Evolutionary conservation across 2,329 filamentous ascomycete genomes (phyloP).

Genomic region (Trichoderma cornu-damae): DNA sequence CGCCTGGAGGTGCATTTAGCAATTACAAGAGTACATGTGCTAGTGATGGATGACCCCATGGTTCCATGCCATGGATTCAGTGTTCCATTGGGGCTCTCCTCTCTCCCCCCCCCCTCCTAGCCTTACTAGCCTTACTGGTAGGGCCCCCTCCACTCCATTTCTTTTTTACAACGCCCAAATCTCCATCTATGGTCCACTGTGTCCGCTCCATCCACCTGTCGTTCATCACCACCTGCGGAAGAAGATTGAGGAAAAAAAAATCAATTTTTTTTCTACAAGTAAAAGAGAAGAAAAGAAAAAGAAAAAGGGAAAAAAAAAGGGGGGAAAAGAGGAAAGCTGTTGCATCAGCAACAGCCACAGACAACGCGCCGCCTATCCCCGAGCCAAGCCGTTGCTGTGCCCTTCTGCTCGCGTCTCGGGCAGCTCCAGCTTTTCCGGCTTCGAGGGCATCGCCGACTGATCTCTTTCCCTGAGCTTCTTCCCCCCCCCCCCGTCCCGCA

Average conservation of each 20-base stretch:
- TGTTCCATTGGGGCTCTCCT: slow-evolving; percentile 10
- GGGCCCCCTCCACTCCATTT: slow-evolving; percentile 6
- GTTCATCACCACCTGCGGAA: background rate
- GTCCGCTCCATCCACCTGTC: background rate
- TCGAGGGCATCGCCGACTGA: slow-evolving; percentile 4
- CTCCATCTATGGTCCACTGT: slow-evolving; percentile 15
- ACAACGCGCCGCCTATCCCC: too few species aligned
- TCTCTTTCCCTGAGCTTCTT: background rate
- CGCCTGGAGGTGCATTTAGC: slow-evolving; percentile 1
- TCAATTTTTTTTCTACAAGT: too few species aligned
- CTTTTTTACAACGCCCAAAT: slow-evolving; percentile 15
- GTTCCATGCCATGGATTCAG: slow-evolving; percentile 1
- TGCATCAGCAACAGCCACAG: background rate
- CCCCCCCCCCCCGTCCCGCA: slow-evolving; percentile 14
- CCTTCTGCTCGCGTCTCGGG: background rate
- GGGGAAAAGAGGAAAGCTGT: background rate
- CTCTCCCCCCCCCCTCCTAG: too few species aligned
- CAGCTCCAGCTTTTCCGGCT: slow-evolving; percentile 9
- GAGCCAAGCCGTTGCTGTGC: too few species aligned
- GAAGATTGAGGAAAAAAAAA: background rate
- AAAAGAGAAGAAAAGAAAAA: too few species aligned
- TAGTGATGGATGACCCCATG: slow-evolving; percentile 8
- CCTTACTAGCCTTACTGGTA: too few species aligned
- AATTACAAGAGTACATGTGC: background rate
- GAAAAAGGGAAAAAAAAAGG: background rate